phyloP scores from a whole-genome alignment of 2,329 filamentous ascomycete species.

The Rutstroemia sp. region DNA sequence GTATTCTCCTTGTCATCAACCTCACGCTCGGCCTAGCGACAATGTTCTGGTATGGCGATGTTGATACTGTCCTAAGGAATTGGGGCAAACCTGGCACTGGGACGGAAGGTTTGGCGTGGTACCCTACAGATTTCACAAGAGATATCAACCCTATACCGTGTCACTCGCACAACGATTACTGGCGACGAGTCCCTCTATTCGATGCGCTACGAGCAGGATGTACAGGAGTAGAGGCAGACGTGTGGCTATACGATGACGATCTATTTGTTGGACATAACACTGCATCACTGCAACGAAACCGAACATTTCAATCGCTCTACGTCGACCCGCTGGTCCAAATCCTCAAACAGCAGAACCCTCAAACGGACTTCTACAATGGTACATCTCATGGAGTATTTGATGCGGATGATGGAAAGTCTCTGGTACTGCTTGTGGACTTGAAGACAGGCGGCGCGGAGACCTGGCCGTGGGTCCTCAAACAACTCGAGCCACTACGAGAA shows the following conservation, averaged over 20 bases:
- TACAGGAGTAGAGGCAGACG: constrained; percentile 60
- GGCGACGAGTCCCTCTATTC: constrained; percentile 54
- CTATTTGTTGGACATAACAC: constrained; percentile 58
- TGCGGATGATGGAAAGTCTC: constrained; percentile 41
- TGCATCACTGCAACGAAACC: constrained; percentile 43
- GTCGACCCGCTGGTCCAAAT: constrained; percentile 55
- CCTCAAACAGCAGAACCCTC: constrained; percentile 45
- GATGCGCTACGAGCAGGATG: constrained; percentile 54
- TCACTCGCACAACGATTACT: constrained; percentile 68
- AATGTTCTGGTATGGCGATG: constrained; percentile 25
- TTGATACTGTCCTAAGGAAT: constrained; percentile 27
- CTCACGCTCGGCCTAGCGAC: constrained; percentile 28
- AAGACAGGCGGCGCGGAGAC: constrained; percentile 50
- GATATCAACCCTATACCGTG: constrained; percentile 48
- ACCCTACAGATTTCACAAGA: constrained; percentile 44
- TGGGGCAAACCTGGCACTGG: constrained; percentile 34
- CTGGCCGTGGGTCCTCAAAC: constrained; percentile 44
- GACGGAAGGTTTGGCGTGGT: constrained; percentile 36
- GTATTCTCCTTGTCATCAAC: constrained; percentile 29
- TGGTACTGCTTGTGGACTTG: constrained; percentile 62
- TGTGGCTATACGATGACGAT: constrained; percentile 52
- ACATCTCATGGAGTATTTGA: constrained; percentile 49
- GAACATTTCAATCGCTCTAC: constrained; percentile 57
- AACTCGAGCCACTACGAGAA: constrained; percentile 52
- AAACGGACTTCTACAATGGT: constrained; percentile 38